Base-by-base conservation (phyloP, 306 rosid genomes). In the Vachellia collinsii region DNA sequence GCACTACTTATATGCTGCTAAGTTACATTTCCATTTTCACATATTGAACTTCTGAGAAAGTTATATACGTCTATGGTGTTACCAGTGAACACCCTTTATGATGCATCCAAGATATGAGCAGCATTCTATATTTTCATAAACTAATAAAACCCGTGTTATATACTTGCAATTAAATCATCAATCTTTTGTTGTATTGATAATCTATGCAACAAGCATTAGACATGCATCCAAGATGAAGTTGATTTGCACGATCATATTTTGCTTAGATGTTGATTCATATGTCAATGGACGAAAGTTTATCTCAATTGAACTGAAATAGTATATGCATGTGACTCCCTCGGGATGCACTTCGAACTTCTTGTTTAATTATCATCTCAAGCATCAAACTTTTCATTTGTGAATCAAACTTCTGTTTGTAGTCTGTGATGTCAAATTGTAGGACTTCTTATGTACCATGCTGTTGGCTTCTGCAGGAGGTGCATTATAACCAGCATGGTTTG, bases 401-500 rank as follows among this genome's bases (percentile, higher is more conserved):
- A 81, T 58, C 10, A 75, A 44, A 76, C 20, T 69, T 61, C 34
- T 56, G 72, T 38, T 59, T 58, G n/a, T 70, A 37, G 69, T 61
- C 10, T 70, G 48, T 48, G 67, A 50, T 59, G 41, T 48, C 68
- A 68, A 68, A 68, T 41, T 23, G 34, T 22, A 44, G 43, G 67
- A 9, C 22, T 70, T 44, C 16, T 44, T 6, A 80, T 25, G 67
- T 62, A 61, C 36, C 11, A 42, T 65, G 8, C 64, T 42, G 39
- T 29, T 84, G 81, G 76, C 58, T 86, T 87, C 73, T 80, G 79
- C 88, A 95, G 99, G 99, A 93, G 88, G 96, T 95, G 58, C 98
- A 95, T 87, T 90, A 95, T 81, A 95, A 95, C 87, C 98, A 93
- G 88, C 99, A 95, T 44, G 98, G 99, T 59, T 88, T 95, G 75